Conservation (phyloP, 2,329 filamentous ascomycete species). For the Penicillium sp. region DNA sequence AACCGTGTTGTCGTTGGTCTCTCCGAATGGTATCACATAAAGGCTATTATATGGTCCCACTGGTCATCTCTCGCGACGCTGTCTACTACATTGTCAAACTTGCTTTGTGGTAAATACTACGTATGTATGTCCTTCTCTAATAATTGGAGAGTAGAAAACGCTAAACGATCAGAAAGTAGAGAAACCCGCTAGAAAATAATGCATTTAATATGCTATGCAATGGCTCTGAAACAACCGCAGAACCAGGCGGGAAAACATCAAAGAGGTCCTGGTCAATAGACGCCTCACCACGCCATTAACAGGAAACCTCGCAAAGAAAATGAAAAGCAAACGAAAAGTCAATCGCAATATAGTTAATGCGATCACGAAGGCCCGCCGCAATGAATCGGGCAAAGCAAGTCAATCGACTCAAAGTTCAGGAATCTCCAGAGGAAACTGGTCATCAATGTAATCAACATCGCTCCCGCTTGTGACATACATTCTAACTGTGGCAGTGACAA, state of each 20-base stretch:
- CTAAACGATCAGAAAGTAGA: not conserved
- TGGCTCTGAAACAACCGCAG: not conserved
- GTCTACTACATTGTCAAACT: rapidly evolving
- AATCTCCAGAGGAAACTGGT: not conserved
- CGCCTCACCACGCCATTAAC: not conserved
- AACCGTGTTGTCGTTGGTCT: not conserved
- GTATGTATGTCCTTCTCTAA: not conserved
- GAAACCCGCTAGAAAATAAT: not conserved
- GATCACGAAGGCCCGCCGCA: not conserved
- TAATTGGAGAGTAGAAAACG: too few species aligned
- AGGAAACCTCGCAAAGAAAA: not conserved
- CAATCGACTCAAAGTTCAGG: not conserved
- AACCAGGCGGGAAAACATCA: not conserved
- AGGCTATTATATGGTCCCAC: not conserved
- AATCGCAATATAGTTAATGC: not conserved
- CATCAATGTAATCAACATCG: too few species aligned
- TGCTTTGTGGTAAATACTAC: not conserved
- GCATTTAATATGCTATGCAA: not conserved
- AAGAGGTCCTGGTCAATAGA: not conserved
- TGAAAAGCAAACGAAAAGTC: not conserved
- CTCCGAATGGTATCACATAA: not conserved
- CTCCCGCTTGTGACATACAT: too few species aligned
- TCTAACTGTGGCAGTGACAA: not conserved
- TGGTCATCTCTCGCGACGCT: too few species aligned
- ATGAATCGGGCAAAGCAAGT: not conserved